A percentile compares a stretch with the other conserved stretches of the same genome.
phyloP scores from a whole-genome alignment of 768 basidiomycete genomes.

The Suillus cothurnatus region DNA sequence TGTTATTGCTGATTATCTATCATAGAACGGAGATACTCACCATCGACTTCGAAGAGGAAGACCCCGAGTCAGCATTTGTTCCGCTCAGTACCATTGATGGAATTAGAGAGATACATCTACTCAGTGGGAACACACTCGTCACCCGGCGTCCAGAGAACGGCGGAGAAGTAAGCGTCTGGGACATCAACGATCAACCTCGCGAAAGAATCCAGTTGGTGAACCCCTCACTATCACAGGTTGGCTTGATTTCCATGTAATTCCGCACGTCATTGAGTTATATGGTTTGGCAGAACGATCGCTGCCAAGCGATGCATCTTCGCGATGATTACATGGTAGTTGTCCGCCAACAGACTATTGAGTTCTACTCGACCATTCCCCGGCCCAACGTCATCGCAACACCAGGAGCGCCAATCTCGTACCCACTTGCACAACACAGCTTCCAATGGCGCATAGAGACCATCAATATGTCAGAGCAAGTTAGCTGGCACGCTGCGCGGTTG shows the following conservation, averaged over 20 bases:
- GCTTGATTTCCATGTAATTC: conserved; percentile 3
- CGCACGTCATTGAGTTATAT: conserved; percentile 4
- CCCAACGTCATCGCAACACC: conserved; percentile 18
- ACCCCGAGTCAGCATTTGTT: conserved; percentile 41
- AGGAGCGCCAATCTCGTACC: conserved; percentile 36
- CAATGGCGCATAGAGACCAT: conserved; percentile 61
- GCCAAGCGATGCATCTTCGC: conserved; percentile 45
- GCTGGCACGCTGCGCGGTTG: conserved; percentile 18
- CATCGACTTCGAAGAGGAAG: conserved; percentile 38
- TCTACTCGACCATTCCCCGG: conserved; percentile 41
- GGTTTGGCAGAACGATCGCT: conserved; percentile 36
- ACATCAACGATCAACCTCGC: conserved; percentile 31
- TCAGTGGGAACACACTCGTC: conserved; percentile 41
- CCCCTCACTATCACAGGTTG: conserved; percentile 34
- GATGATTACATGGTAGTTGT: conserved; percentile 49
- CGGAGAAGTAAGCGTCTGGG: conserved; percentile 39
- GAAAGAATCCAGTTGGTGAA: conserved; percentile 40
- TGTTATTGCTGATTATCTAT: background rate
- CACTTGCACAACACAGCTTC: conserved; percentile 50
- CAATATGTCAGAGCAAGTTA: conserved; percentile 39
- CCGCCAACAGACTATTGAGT: conserved; percentile 42
- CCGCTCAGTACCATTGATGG: conserved; percentile 35
- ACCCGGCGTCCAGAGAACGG: conserved; percentile 33
- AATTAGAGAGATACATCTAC: conserved; percentile 35
- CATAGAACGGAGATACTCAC: conserved; percentile 45